phyloP scores from a whole-genome alignment of 768 basidiomycete genomes.

The Trametes cingulata region DNA sequence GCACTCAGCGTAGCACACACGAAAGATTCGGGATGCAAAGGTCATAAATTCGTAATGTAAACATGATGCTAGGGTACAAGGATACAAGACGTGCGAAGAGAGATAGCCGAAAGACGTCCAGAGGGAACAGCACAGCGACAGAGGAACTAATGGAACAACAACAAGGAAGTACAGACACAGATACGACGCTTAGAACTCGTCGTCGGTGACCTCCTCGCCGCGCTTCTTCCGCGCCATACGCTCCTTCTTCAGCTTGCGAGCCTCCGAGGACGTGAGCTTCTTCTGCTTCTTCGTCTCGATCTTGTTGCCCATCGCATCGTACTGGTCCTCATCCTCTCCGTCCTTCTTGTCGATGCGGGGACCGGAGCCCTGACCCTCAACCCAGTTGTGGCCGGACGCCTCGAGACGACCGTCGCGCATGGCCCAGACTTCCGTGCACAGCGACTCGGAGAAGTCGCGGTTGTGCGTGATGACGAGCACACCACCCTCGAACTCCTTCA shows the following conservation, averaged over 20 bases:
- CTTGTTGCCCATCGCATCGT: slow-evolving; percentile 99
- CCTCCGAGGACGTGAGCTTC: slow-evolving; percentile 82
- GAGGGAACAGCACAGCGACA: slow-evolving; percentile 28
- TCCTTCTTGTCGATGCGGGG: slow-evolving; percentile 92
- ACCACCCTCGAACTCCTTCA: slow-evolving; percentile 98
- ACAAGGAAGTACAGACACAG: slow-evolving; percentile 14
- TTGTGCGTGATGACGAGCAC: slow-evolving; percentile 98
- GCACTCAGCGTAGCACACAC: not conserved
- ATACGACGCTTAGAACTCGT: slow-evolving; percentile 47
- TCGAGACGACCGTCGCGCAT: slow-evolving; percentile 97
- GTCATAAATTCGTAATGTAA: slow-evolving; percentile 22
- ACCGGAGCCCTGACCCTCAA: slow-evolving; percentile 96
- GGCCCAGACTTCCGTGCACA: slow-evolving; percentile 99
- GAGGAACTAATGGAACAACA: slow-evolving; percentile 24
- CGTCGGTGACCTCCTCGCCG: slow-evolving; percentile 72
- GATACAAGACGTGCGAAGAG: slow-evolving; percentile 21
- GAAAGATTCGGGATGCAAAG: slow-evolving; percentile 4
- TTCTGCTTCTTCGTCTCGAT: slow-evolving; percentile 81
- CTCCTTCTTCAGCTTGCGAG: slow-evolving; percentile 94
- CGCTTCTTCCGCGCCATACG: slow-evolving; percentile 88
- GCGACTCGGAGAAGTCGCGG: slow-evolving; percentile 97
- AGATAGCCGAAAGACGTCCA: slow-evolving; percentile 25
- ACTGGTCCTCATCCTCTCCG: slow-evolving; percentile 87
- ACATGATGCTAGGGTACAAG: slow-evolving; percentile 28
- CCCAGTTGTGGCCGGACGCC: slow-evolving; percentile 99